Evolutionary conservation across 345 rosid species (phyloP).

Genomic region (Luvunga scandens): DNA sequence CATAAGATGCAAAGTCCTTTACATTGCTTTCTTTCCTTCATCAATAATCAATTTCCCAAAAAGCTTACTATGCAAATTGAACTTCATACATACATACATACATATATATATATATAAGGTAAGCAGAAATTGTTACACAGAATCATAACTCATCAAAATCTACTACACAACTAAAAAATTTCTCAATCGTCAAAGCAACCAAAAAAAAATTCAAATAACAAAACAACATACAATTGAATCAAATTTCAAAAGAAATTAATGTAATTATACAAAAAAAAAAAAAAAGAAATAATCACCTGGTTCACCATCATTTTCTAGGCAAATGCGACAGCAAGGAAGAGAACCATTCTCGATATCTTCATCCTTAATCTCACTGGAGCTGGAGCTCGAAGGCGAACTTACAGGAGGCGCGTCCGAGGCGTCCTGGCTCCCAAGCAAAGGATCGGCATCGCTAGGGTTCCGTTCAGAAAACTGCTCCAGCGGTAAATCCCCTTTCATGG

Average conservation of each 20-base stretch:
- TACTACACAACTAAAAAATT: background rate
- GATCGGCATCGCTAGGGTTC: constrained; percentile 66
- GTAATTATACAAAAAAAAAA: background rate
- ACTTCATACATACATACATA: too few relatives aligned
- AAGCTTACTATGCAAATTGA: background rate
- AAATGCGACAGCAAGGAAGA: constrained; percentile 81
- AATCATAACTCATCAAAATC: background rate
- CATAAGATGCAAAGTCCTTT: background rate
- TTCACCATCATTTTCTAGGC: constrained; percentile 85
- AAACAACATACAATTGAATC: background rate
- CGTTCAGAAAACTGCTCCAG: constrained; percentile 43
- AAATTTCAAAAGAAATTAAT: background rate
- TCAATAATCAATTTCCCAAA: background rate
- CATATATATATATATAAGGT: background rate
- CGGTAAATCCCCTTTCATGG: constrained; percentile 72
- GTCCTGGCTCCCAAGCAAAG: constrained; percentile 44
- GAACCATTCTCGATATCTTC: constrained; percentile 71
- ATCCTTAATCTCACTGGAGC: background rate
- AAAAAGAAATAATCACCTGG: constrained; percentile 32
- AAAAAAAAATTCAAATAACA: background rate
- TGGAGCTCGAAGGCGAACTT: constrained; percentile 11
- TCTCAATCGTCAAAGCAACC: background rate
- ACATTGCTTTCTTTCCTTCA: background rate
- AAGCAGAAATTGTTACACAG: background rate
- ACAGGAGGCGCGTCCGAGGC: constrained; percentile 28